These are phyloP conservation scores for Sarocladiaceae sp. DNA, from an alignment of 2,329 filamentous ascomycete genomes.

Conservation along the genomic window DNA sequence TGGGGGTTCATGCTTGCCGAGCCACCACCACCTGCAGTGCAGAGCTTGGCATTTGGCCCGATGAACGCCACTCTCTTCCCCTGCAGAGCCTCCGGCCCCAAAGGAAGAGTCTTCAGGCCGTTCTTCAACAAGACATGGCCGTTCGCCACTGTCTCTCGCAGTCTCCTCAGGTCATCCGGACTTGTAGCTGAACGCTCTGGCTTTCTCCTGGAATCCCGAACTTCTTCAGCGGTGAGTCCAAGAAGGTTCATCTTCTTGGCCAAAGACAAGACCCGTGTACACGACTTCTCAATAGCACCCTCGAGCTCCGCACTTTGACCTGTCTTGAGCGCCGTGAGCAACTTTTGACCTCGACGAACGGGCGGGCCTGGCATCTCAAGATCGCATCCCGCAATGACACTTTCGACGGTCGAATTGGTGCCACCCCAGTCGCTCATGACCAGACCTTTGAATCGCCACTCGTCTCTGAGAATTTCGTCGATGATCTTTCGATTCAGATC, in stretches of 20 bases:
- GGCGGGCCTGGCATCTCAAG: slow-evolving; percentile 25
- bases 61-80: slow-evolving; percentile 5
- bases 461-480: slow-evolving; percentile 28
- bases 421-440: slow-evolving; percentile 38
- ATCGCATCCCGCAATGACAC: slow-evolving; percentile 18
- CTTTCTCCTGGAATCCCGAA: neutral
- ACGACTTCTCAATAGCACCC: neutral
- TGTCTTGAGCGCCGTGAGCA: slow-evolving; percentile 13
- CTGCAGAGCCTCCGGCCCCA: neutral
- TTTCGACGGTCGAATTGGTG: slow-evolving; percentile 20
- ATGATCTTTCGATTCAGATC: slow-evolving; percentile 29
- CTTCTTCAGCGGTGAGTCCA: neutral
- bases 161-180: slow-evolving; percentile 11
- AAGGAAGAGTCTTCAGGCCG: neutral
- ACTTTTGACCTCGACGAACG: slow-evolving; percentile 11
- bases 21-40: neutral
- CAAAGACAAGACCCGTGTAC: neutral
- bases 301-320: slow-evolving; percentile 5
- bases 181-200: neutral
- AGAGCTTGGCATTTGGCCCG: neutral
- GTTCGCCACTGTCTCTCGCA: neutral
- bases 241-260: neutral
- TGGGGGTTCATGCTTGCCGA: neutral
- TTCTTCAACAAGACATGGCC: slow-evolving; percentile 7
- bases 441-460: slow-evolving; percentile 36